phyloP scores from a whole-genome alignment of 768 basidiomycete genomes.

The Trametes villosa region DNA sequence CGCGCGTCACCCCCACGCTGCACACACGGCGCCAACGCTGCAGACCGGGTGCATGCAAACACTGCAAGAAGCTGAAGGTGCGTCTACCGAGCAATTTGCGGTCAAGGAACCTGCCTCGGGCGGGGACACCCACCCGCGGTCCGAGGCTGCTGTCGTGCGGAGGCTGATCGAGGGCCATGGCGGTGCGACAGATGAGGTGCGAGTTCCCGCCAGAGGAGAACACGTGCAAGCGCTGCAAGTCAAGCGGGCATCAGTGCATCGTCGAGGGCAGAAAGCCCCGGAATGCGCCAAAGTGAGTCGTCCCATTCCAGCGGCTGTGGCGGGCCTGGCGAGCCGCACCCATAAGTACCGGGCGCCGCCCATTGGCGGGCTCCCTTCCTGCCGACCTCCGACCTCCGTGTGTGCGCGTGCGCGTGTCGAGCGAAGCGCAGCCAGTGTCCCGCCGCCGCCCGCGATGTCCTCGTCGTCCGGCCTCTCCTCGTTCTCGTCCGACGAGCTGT shows the following conservation, averaged over 20 bases:
- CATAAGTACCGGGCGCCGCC: conserved; percentile 12
- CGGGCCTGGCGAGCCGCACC: conserved; percentile 6
- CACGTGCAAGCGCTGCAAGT: conserved; percentile 78
- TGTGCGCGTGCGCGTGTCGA: not conserved
- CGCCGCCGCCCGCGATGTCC: conserved; percentile 6
- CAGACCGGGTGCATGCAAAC: conserved; percentile 82
- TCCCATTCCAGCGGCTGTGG: conserved; percentile 15
- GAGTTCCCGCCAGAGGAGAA: conserved; percentile 73
- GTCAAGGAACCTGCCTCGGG: conserved; percentile 14
- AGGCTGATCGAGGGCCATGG: conserved; percentile 19
- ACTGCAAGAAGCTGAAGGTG: conserved; percentile 90
- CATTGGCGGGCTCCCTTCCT: conserved; percentile 7
- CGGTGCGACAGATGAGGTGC: conserved; percentile 75
- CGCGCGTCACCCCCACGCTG: not conserved
- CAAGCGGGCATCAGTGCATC: conserved; percentile 75
- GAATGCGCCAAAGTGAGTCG: conserved; percentile 80
- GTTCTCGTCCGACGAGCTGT: conserved; percentile 4
- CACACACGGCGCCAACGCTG: not conserved
- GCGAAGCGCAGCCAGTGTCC: not conserved
- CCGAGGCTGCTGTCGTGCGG: conserved; percentile 13
- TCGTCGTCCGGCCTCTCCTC: conserved; percentile 9
- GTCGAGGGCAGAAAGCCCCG: conserved; percentile 83
- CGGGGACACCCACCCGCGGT: not conserved
- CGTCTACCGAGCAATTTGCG: conserved; percentile 30
- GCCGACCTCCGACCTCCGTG: conserved; percentile 8